Evolutionary conservation across 2,329 filamentous ascomycete genomes (phyloP).

Genomic region (Monilinia aucupariae): DNA sequence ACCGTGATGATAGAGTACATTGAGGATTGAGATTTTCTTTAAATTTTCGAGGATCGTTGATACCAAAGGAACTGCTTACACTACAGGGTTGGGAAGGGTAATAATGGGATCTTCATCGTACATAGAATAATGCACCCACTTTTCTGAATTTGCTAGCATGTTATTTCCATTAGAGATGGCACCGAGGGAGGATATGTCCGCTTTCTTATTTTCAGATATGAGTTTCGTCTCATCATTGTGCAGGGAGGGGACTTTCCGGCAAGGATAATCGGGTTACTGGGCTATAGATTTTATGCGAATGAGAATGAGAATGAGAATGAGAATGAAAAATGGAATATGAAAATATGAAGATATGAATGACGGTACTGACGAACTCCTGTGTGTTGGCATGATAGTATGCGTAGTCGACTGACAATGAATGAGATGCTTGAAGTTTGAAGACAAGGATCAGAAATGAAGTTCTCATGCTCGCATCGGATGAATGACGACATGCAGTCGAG

Average conservation of each 20-base stretch:
- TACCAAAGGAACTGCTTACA: constrained; percentile 9
- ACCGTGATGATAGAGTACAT: constrained; percentile 94
- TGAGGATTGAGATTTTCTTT: constrained; percentile 39
- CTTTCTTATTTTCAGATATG: neutral
- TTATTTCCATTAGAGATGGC: neutral
- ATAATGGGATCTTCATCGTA: neutral
- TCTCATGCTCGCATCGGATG: neutral
- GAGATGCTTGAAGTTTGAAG: neutral
- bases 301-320: constrained; percentile 7
- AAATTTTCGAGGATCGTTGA: neutral
- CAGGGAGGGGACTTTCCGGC: constrained; percentile 3
- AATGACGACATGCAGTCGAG: neutral
- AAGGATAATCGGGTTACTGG: neutral
- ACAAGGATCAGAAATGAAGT: neutral
- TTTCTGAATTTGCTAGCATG: neutral
- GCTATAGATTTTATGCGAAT: neutral
- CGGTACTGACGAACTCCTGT: neutral
- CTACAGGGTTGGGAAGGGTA: neutral
- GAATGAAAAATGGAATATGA: too few relatives aligned
- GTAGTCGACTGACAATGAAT: neutral
- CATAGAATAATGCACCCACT: neutral
- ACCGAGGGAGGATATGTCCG: neutral
- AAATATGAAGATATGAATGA: neutral
- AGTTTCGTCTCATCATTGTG: constrained; percentile 1
- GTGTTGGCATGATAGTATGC: neutral